Percentiles rank a stretch among this genome's conserved stretches.
Conservation (phyloP, 2,329 filamentous ascomycete genomes). For the Cryphonectria naterciae region DNA sequence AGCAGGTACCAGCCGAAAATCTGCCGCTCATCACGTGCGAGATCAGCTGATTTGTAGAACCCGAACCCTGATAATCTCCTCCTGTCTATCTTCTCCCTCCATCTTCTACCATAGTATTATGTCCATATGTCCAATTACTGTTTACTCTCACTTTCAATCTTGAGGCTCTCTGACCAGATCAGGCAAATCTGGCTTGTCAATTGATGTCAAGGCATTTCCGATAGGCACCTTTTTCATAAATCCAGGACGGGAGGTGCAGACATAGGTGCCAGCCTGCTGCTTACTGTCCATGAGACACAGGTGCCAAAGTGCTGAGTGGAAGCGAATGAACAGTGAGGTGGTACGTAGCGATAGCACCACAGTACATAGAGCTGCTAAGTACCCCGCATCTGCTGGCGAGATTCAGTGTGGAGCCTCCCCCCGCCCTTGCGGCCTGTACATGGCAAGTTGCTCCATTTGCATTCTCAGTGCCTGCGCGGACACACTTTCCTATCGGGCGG, state of each 20-base stretch:
- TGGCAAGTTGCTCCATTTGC: background rate
- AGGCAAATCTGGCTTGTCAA: background rate
- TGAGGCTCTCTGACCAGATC: background rate
- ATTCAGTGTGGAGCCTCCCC: background rate
- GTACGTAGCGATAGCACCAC: background rate
- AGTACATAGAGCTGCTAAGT: background rate
- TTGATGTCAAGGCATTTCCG: background rate
- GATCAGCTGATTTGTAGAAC: slow-evolving; percentile 5
- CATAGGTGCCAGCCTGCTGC: background rate
- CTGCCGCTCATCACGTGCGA: slow-evolving; percentile 5
- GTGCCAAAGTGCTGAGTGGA: too few relatives aligned
- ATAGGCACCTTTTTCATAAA: background rate
- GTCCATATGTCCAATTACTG: background rate
- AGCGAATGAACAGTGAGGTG: too few relatives aligned
- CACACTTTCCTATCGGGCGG: background rate
- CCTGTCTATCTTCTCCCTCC: too few relatives aligned
- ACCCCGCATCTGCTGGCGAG: background rate
- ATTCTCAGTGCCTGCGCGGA: background rate
- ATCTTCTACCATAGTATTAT: too few relatives aligned
- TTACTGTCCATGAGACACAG: background rate
- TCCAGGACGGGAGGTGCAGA: background rate
- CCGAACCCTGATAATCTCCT: background rate
- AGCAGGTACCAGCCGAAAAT: background rate
- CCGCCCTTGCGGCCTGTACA: background rate
- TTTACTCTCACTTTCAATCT: background rate